A percentile compares a stretch with the other conserved stretches of the same genome.
phyloP scores from a whole-genome alignment of 1,284 basidiomycete species.

The Ceratobasidium sp. region DNA sequence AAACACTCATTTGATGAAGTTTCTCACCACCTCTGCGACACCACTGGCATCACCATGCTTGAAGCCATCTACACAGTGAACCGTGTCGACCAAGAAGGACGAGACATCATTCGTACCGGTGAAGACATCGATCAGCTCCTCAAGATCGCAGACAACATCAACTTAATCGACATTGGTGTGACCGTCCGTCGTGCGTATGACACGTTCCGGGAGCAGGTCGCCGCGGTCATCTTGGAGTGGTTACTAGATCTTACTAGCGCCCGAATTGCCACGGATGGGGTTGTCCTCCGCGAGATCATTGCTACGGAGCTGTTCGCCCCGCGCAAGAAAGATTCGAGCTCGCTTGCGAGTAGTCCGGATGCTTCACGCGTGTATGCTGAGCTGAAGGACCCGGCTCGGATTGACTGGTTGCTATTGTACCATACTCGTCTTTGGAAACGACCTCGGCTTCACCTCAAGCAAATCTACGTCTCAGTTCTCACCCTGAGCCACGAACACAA shows the following conservation, averaged over 20 bases:
- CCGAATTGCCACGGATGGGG: constrained; percentile 70
- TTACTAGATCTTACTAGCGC: constrained; percentile 82
- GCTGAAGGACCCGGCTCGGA: constrained; percentile 65
- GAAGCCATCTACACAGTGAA: constrained; percentile 74
- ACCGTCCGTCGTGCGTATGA: constrained; percentile 90
- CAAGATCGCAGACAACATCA: constrained; percentile 81
- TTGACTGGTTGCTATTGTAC: constrained; percentile 81
- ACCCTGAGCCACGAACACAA: constrained; percentile 80
- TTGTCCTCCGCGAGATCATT: constrained; percentile 77
- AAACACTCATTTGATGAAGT: constrained; percentile 95
- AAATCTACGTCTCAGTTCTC: constrained; percentile 82
- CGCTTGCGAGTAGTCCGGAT: constrained; percentile 53
- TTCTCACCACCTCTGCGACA: constrained; percentile 79
- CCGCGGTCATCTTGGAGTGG: constrained; percentile 86
- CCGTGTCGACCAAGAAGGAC: constrained; percentile 78
- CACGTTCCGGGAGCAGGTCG: constrained; percentile 89
- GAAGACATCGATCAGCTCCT: constrained; percentile 74
- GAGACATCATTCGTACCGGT: constrained; percentile 86
- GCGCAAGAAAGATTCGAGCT: constrained; percentile 62
- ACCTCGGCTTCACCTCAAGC: constrained; percentile 80
- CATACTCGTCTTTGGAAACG: constrained; percentile 87
- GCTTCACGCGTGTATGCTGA: constrained; percentile 61
- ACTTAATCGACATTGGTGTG: constrained; percentile 91
- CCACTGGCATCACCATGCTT: constrained; percentile 67
- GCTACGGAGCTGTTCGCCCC: constrained; percentile 75